These are phyloP conservation scores for Dendrobium chrysotoxum DNA, from an alignment of 106 monocot species.

Conservation along the genomic window DNA sequence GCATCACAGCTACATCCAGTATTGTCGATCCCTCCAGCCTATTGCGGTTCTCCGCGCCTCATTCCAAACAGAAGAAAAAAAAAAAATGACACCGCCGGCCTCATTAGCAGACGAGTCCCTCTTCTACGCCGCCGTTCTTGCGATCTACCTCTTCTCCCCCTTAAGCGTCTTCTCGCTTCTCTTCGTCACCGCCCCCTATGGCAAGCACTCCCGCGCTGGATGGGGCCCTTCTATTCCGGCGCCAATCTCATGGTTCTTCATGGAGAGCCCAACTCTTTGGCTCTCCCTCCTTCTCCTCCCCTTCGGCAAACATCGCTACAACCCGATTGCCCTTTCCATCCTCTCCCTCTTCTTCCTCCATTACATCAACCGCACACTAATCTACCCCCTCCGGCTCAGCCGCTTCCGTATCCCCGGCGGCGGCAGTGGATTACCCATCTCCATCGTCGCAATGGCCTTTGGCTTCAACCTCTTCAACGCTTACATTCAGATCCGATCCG, in stretches of 20 bases:
- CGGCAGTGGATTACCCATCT: conserved; percentile 18
- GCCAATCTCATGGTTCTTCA: conserved; percentile 60
- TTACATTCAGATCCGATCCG: conserved; percentile 63
- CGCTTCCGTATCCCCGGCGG: background rate
- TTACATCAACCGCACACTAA: conserved; percentile 43
- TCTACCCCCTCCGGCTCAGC: conserved; percentile 50
- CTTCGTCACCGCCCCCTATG: conserved; percentile 62
- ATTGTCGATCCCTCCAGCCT: too few relatives aligned
- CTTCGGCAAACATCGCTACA: conserved; percentile 24
- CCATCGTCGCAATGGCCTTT: conserved; percentile 54
- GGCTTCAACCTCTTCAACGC: conserved; percentile 73
- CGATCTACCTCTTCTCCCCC: conserved; percentile 13
- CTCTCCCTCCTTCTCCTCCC: conserved; percentile 40
- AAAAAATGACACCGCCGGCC: background rate
- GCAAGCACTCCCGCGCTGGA: conserved; percentile 46
- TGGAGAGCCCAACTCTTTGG: conserved; percentile 77
- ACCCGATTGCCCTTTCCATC: conserved; percentile 33
- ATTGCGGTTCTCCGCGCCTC: too few relatives aligned
- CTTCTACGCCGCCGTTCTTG: background rate
- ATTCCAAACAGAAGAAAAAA: background rate
- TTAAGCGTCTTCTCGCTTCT: conserved; percentile 36
- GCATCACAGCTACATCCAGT: too few relatives aligned
- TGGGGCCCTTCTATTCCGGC: conserved; percentile 62
- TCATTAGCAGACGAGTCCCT: background rate
- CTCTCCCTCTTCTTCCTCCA: conserved; percentile 44